These are phyloP conservation scores for Drosera capensis DNA, from an alignment of 148 eudicot species.

Conservation along the genomic window DNA sequence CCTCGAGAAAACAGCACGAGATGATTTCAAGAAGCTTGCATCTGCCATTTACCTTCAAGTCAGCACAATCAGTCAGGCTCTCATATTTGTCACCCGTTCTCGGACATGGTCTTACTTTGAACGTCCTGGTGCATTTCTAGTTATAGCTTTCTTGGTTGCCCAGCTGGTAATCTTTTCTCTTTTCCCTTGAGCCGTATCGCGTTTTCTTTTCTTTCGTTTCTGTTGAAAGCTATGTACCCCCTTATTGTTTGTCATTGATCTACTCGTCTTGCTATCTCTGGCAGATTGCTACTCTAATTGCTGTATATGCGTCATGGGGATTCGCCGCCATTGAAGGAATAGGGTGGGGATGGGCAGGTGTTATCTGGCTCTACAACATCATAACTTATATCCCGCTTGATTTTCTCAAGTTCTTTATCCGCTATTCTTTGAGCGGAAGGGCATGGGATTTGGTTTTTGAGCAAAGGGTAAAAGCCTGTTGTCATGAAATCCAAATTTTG, in stretches of 20 bases:
- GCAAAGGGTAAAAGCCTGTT: neutral
- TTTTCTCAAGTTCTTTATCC: neutral
- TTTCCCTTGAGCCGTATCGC: neutral
- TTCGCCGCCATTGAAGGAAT: constrained; percentile 55
- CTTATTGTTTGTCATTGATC: neutral
- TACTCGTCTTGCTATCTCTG: neutral
- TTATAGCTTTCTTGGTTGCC: constrained; percentile 36
- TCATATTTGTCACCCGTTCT: constrained; percentile 49
- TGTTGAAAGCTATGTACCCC: neutral
- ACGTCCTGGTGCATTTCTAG: constrained; percentile 42
- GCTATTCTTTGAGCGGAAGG: neutral
- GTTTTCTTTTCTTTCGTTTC: neutral
- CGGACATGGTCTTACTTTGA: constrained; percentile 50
- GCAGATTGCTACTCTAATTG: neutral
- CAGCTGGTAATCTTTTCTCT: constrained; percentile 24
- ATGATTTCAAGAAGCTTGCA: constrained; percentile 47
- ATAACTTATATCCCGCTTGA: neutral
- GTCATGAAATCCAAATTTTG: neutral
- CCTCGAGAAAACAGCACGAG: neutral
- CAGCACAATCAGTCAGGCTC: constrained; percentile 69
- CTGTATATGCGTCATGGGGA: constrained; percentile 43
- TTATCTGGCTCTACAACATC: constrained; percentile 11
- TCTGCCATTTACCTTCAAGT: constrained; percentile 59
- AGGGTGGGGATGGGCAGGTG: constrained; percentile 68
- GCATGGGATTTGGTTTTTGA: neutral